Conservation (phyloP, 75 land plant species). For the Isoetes taiwanensis region DNA sequence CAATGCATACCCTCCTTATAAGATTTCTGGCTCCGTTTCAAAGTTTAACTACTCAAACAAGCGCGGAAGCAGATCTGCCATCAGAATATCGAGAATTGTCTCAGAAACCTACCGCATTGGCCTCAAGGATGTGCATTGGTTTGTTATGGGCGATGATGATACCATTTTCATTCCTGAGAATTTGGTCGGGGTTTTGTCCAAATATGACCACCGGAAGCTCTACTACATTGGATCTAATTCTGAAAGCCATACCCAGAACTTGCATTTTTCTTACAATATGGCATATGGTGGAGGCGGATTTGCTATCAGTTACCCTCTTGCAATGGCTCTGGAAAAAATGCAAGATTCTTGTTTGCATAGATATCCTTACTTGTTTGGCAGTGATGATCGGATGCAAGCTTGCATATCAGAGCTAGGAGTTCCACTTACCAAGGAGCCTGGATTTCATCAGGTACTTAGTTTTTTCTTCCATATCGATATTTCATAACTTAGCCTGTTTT, state of each 20-base stretch:
- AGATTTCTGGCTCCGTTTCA: background rate
- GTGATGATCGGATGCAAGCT: slow-evolving; percentile 71
- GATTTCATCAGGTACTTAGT: slow-evolving; percentile 56
- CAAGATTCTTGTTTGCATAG: slow-evolving; percentile 55
- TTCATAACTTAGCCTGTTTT: background rate
- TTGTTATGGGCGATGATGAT: slow-evolving; percentile 88
- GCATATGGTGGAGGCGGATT: slow-evolving; percentile 78
- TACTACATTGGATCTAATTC: slow-evolving; percentile 61
- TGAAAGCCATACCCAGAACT: slow-evolving; percentile 50
- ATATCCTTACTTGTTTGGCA: slow-evolving; percentile 56
- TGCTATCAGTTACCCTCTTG: slow-evolving; percentile 54
- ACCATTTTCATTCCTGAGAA: slow-evolving; percentile 63
- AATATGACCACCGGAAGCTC: slow-evolving; percentile 49
- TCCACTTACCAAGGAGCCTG: slow-evolving; percentile 62
- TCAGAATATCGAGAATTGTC: slow-evolving; percentile 56
- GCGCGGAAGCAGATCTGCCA: slow-evolving; percentile 41
- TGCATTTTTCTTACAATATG: slow-evolving; percentile 47
- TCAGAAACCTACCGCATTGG: slow-evolving; percentile 43
- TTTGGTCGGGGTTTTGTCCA: slow-evolving; percentile 43
- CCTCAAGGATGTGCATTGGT: slow-evolving; percentile 43
- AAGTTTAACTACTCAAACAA: slow-evolving; percentile 46
- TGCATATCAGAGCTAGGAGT: slow-evolving; percentile 80
- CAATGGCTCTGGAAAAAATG: slow-evolving; percentile 33
- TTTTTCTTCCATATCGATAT: background rate
- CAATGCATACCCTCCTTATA: background rate